Evolutionary conservation across 805 yeast species (phyloP).

Genomic region (Blastobotrys mokoenaii): DNA sequence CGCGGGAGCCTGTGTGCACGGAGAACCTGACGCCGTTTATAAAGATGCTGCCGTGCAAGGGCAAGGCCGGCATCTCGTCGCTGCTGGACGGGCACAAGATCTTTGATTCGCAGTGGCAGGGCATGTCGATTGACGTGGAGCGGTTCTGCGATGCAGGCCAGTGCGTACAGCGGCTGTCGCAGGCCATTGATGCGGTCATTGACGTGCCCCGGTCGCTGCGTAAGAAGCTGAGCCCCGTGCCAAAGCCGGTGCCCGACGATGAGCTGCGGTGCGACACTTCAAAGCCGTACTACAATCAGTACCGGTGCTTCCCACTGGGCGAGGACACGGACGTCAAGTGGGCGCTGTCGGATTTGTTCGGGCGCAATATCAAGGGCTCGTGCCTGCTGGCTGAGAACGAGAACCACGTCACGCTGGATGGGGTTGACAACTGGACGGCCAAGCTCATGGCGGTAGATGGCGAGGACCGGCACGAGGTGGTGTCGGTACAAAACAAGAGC

Average conservation of each 20-base stretch:
- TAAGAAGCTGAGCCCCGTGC: slow-evolving; percentile 58
- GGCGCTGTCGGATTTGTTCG: slow-evolving; percentile 59
- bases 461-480: not conserved
- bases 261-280: slow-evolving; percentile 64
- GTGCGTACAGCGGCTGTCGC: slow-evolving; percentile 37
- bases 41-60: slow-evolving; percentile 84
- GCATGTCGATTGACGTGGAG: slow-evolving; percentile 76
- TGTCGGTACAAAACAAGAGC: not conserved
- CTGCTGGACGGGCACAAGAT: slow-evolving; percentile 78
- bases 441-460: not conserved
- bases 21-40: slow-evolving; percentile 93
- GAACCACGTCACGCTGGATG: slow-evolving; percentile 22
- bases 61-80: slow-evolving; percentile 79
- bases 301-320: slow-evolving; percentile 72
- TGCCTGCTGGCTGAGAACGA: slow-evolving; percentile 45
- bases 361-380: slow-evolving; percentile 55
- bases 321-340: slow-evolving; percentile 41
- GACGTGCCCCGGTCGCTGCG: slow-evolving; percentile 63
- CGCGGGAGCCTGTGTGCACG: slow-evolving; percentile 93
- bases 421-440: slow-evolving; percentile 9
- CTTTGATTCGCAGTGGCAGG: slow-evolving; percentile 90
- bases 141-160: slow-evolving; percentile 39
- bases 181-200: slow-evolving; percentile 61
- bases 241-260: slow-evolving; percentile 66
- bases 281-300: slow-evolving; percentile 46